Conservation (phyloP, 2,329 filamentous ascomycete species). For the Ophiognomonia clavigignenti-juglandacearum region DNA sequence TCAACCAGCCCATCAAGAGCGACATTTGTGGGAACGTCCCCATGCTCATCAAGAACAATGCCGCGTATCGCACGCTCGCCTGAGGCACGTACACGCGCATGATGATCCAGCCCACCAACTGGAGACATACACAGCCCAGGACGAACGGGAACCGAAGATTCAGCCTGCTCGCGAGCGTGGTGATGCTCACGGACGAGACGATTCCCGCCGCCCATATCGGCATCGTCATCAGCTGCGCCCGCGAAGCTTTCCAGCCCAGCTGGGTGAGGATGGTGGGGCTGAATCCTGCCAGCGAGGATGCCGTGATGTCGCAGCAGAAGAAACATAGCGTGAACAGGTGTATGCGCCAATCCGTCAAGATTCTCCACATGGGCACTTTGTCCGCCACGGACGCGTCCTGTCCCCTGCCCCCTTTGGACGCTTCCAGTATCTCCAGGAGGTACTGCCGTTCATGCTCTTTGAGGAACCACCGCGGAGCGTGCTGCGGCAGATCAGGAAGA, state of each 20-base stretch:
- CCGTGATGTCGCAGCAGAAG: slow-evolving; percentile 26
- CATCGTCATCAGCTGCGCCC: slow-evolving; percentile 19
- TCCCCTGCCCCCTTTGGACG: slow-evolving; percentile 23
- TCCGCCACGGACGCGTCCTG: slow-evolving; percentile 20
- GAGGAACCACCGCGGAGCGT: slow-evolving; percentile 25
- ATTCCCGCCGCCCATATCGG: slow-evolving; percentile 25
- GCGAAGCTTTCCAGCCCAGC: slow-evolving; percentile 14
- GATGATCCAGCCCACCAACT: slow-evolving; percentile 25
- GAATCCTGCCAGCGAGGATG: slow-evolving; percentile 22
- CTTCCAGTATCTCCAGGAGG: slow-evolving; percentile 20
- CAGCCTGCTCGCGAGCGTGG: slow-evolving; percentile 19
- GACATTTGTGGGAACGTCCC: slow-evolving; percentile 27
- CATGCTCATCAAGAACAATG: slow-evolving; percentile 24
- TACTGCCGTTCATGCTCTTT: slow-evolving; percentile 20
- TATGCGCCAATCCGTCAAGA: slow-evolving; percentile 25
- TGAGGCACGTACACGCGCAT: slow-evolving; percentile 21
- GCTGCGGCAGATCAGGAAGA: slow-evolving; percentile 24
- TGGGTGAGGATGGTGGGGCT: slow-evolving; percentile 15
- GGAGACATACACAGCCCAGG: slow-evolving; percentile 19
- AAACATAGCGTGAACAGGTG: slow-evolving; percentile 25
- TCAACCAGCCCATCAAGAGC: slow-evolving; percentile 20
- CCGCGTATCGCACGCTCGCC: slow-evolving; percentile 23
- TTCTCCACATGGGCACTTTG: slow-evolving; percentile 20
- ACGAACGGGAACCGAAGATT: slow-evolving; percentile 23
- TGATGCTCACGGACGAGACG: slow-evolving; percentile 20